Conservation (phyloP, 2,329 filamentous ascomycete genomes). For the Phyllosticta ampelicida region DNA sequence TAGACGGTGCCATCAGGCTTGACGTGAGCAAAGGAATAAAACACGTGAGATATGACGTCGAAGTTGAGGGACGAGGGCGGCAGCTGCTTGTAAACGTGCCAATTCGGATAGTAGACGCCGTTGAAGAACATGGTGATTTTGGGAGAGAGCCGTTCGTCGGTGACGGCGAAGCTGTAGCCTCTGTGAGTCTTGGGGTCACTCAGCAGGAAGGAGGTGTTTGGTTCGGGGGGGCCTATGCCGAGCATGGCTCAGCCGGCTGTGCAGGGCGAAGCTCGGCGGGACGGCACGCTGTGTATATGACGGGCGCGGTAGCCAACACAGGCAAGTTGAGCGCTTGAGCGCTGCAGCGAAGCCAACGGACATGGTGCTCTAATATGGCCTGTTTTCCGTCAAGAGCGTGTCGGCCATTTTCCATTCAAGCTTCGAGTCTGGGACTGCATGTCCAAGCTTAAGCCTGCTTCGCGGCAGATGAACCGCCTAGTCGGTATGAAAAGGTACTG, state of each 20-base stretch:
- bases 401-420: neutral
- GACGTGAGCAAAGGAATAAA: conserved; percentile 67
- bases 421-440: neutral
- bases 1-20: conserved; percentile 75
- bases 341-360: too few relatives aligned
- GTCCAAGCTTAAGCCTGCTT: neutral
- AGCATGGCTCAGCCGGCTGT: conserved; percentile 9
- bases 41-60: conserved; percentile 67
- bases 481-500: neutral
- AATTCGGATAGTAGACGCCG: conserved; percentile 77
- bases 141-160: neutral
- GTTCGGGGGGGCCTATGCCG: conserved; percentile 12
- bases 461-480: neutral
- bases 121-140: conserved; percentile 43
- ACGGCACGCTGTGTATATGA: conserved; percentile 1
- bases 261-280: conserved; percentile 7
- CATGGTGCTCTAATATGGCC: neutral
- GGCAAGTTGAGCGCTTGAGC: neutral
- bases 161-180: neutral
- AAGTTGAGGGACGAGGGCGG: conserved; percentile 65
- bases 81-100: conserved; percentile 59
- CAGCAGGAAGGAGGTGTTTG: conserved; percentile 6
- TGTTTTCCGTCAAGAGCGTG: neutral
- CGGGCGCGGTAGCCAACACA: neutral
- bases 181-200: neutral